Evolutionary conservation across 2,329 filamentous ascomycete species (phyloP).

Genomic region (Colletotrichum spaethianum): DNA sequence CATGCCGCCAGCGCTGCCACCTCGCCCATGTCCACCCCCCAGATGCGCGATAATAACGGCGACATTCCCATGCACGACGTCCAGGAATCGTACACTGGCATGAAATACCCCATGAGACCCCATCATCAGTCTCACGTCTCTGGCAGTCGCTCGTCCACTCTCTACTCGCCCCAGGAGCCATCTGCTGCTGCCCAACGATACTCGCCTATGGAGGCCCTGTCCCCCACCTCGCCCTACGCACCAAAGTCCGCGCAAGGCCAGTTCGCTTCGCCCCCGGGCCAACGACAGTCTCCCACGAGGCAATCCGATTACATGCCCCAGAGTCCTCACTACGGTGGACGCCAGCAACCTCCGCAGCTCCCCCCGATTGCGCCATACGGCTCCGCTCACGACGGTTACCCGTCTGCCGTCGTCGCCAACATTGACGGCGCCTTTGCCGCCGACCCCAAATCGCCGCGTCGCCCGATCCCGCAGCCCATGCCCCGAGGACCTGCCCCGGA

Average conservation of each 20-base stretch:
- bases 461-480: slow-evolving; percentile 63
- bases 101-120: slow-evolving; percentile 88
- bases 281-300: slow-evolving; percentile 85
- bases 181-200: slow-evolving; percentile 91
- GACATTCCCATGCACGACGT: slow-evolving; percentile 91
- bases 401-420: slow-evolving; percentile 78
- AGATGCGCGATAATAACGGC: slow-evolving; percentile 79
- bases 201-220: slow-evolving; percentile 93
- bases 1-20: slow-evolving; percentile 65
- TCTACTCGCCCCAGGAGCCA: slow-evolving; percentile 82
- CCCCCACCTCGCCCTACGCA: slow-evolving; percentile 84
- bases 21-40: slow-evolving; percentile 71
- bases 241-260: slow-evolving; percentile 71
- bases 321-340: slow-evolving; percentile 70
- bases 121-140: slow-evolving; percentile 82
- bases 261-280: slow-evolving; percentile 65
- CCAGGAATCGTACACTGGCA: slow-evolving; percentile 84
- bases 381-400: slow-evolving; percentile 79
- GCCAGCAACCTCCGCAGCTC: slow-evolving; percentile 73
- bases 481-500: slow-evolving; percentile 83
- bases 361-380: slow-evolving; percentile 81
- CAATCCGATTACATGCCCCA: slow-evolving; percentile 72
- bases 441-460: slow-evolving; percentile 69
- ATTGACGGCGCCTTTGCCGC: slow-evolving; percentile 76
- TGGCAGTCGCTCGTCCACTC: slow-evolving; percentile 66